Conservation (phyloP, 2,329 filamentous ascomycete genomes). For the Myotisia sp. region DNA sequence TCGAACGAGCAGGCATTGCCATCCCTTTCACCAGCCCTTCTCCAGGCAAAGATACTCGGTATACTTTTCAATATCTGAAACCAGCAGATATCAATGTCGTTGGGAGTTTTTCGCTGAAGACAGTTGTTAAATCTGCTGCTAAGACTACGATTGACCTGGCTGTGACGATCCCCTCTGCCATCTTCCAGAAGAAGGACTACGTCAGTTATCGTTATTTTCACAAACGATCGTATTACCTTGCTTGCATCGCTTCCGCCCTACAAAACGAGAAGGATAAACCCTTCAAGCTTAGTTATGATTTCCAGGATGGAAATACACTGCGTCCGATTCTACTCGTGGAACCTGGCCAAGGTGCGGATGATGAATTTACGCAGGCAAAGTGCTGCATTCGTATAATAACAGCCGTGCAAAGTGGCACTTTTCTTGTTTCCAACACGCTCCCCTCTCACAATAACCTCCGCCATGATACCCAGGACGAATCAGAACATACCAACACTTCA, state of each 20-base stretch:
- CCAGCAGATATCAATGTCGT: slow-evolving; percentile 73
- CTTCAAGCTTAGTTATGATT: slow-evolving; percentile 49
- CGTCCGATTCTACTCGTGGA: slow-evolving; percentile 51
- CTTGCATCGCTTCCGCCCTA: slow-evolving; percentile 60
- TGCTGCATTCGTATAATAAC: slow-evolving; percentile 64
- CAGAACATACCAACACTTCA: slow-evolving; percentile 12
- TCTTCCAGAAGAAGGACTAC: slow-evolving; percentile 93
- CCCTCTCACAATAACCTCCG: slow-evolving; percentile 59
- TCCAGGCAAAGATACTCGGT: slow-evolving; percentile 60
- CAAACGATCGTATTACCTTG: slow-evolving; percentile 81
- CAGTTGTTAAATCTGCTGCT: slow-evolving; percentile 51
- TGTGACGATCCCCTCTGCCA: slow-evolving; percentile 61
- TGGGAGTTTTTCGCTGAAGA: slow-evolving; percentile 70
- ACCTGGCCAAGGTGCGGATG: slow-evolving; percentile 19
- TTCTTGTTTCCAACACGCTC: slow-evolving; percentile 56
- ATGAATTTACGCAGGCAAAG: slow-evolving; percentile 28
- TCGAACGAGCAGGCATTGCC: slow-evolving; percentile 53
- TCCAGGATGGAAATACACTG: slow-evolving; percentile 58
- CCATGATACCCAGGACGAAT: slow-evolving; percentile 30
- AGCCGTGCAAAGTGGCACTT: slow-evolving; percentile 53
- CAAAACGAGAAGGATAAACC: slow-evolving; percentile 41
- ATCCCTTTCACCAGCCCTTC: slow-evolving; percentile 75
- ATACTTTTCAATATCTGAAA: slow-evolving; percentile 64
- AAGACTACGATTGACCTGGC: slow-evolving; percentile 59
- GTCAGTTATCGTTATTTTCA: slow-evolving; percentile 88